Percentiles rank a stretch among this genome's conserved stretches.
These are phyloP conservation scores for Hyphodiscus sp. DNA, from an alignment of 2,329 filamentous ascomycete genomes.

Conservation along the genomic window DNA sequence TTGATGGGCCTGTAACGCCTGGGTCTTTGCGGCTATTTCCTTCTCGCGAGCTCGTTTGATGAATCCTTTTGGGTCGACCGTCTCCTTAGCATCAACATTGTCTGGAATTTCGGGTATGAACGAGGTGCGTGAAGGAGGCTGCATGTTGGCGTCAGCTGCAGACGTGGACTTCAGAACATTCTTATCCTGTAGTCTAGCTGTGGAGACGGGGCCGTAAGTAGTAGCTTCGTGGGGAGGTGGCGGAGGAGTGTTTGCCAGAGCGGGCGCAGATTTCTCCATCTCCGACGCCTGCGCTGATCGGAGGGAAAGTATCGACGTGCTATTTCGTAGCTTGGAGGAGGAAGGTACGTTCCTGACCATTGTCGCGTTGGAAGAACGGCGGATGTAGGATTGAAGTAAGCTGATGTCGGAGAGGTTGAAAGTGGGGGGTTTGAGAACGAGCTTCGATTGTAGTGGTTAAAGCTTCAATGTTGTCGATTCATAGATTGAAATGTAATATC, in stretches of 20 bases:
- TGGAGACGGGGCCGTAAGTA: neutral
- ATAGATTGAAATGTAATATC: too few species aligned
- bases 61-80: too few species aligned
- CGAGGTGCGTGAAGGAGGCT: too few species aligned
- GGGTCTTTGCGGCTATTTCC: too few species aligned
- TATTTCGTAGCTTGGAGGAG: slow-evolving; percentile 7
- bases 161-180: too few species aligned
- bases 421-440: neutral
- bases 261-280: neutral
- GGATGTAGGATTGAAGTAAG: neutral
- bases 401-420: neutral
- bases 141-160: neutral
- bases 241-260: neutral
- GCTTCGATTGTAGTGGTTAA: neutral
- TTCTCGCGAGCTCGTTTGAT: too few species aligned
- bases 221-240: neutral
- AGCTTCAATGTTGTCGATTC: neutral
- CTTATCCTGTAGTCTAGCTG: too few species aligned
- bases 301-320: slow-evolving; percentile 16
- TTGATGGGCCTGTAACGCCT: too few species aligned
- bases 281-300: neutral
- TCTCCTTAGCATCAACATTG: too few species aligned
- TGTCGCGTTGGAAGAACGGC: neutral
- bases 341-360: slow-evolving; percentile 26
- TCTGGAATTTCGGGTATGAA: too few species aligned